phyloP scores from a whole-genome alignment of 495 filamentous ascomycete species.

The Hypomontagnella monticulosa region DNA sequence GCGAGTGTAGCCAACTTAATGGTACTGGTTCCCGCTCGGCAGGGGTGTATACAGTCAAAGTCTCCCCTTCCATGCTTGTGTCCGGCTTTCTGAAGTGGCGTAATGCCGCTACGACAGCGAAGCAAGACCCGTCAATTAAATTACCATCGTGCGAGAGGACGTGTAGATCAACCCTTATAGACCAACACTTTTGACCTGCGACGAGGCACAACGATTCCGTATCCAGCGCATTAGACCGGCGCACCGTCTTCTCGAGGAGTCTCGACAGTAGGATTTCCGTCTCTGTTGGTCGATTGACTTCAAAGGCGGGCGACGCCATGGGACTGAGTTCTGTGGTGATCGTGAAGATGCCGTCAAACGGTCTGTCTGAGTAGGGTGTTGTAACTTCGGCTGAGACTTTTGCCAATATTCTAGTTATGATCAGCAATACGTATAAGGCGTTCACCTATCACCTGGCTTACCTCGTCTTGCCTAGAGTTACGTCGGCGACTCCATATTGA shows the following conservation, averaged over 20 bases:
- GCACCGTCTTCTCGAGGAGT: slow-evolving; percentile 90
- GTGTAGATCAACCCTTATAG: slow-evolving; percentile 87
- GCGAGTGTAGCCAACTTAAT: slow-evolving; percentile 87
- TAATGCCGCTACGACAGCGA: slow-evolving; percentile 85
- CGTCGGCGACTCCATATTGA: slow-evolving; percentile 90
- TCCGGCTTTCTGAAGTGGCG: slow-evolving; percentile 91
- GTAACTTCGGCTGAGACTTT: slow-evolving; percentile 89
- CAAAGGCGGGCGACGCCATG: slow-evolving; percentile 93
- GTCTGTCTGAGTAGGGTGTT: slow-evolving; percentile 83
- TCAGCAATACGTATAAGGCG: background rate
- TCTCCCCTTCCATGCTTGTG: slow-evolving; percentile 81
- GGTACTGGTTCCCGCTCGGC: slow-evolving; percentile 91
- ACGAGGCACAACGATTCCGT: slow-evolving; percentile 95
- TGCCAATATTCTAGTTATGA: slow-evolving; percentile 71
- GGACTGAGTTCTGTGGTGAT: slow-evolving; percentile 89
- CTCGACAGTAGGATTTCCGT: slow-evolving; percentile 85
- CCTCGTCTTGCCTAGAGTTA: slow-evolving; percentile 91
- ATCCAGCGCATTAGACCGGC: slow-evolving; percentile 88
- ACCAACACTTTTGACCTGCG: slow-evolving; percentile 89
- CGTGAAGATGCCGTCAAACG: slow-evolving; percentile 92
- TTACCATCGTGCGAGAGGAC: slow-evolving; percentile 89
- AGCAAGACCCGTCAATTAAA: slow-evolving; percentile 83
- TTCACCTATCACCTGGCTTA: slow-evolving; percentile 45
- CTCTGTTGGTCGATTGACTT: slow-evolving; percentile 82
- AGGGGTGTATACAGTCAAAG: slow-evolving; percentile 79